These are phyloP conservation scores for Metschnikowia corniflorae DNA, from an alignment of 805 yeast genomes.

Conservation along the genomic window DNA sequence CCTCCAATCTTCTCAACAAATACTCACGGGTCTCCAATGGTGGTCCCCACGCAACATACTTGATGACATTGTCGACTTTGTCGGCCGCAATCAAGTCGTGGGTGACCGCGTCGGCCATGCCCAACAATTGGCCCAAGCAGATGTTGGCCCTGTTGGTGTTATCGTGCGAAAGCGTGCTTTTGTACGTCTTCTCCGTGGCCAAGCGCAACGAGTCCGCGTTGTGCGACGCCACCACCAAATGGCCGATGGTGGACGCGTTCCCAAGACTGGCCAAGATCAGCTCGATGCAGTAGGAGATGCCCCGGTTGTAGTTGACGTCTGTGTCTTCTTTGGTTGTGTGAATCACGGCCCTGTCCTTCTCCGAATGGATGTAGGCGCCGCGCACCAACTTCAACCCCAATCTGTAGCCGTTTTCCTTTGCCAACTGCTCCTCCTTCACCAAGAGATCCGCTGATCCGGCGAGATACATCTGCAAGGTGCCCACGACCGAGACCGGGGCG, in stretches of 20 bases:
- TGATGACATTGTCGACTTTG: slow-evolving; percentile 71
- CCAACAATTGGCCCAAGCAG: slow-evolving; percentile 84
- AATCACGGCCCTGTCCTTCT: slow-evolving; percentile 68
- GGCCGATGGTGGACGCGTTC: slow-evolving; percentile 56
- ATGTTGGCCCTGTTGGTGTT: slow-evolving; percentile 50
- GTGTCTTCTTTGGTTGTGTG: slow-evolving; percentile 75
- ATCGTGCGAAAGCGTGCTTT: slow-evolving; percentile 12
- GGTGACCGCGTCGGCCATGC: slow-evolving; percentile 93
- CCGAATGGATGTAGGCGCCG: slow-evolving; percentile 94
- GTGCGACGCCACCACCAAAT: slow-evolving; percentile 88
- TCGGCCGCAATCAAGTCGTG: slow-evolving; percentile 64
- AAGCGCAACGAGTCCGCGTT: slow-evolving; percentile 72
- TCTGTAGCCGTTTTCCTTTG: slow-evolving; percentile 58
- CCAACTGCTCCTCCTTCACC: slow-evolving; percentile 59
- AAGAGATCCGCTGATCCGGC: slow-evolving; percentile 65
- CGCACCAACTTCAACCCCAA: slow-evolving; percentile 87
- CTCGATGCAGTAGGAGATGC: slow-evolving; percentile 59
- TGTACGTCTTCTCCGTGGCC: slow-evolving; percentile 56
- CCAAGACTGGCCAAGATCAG: slow-evolving; percentile 47
- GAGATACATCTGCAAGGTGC: slow-evolving; percentile 91
- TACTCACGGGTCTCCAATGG: slow-evolving; percentile 91
- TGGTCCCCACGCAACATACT: slow-evolving; percentile 98
- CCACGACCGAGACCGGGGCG: slow-evolving; percentile 66
- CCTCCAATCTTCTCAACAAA: slow-evolving; percentile 83
- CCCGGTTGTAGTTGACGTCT: slow-evolving; percentile 72